A percentile compares a stretch with the other conserved stretches of the same genome.
Evolutionary conservation across 495 filamentous ascomycete genomes (phyloP).

Genomic region (Penicillium fimorum): DNA sequence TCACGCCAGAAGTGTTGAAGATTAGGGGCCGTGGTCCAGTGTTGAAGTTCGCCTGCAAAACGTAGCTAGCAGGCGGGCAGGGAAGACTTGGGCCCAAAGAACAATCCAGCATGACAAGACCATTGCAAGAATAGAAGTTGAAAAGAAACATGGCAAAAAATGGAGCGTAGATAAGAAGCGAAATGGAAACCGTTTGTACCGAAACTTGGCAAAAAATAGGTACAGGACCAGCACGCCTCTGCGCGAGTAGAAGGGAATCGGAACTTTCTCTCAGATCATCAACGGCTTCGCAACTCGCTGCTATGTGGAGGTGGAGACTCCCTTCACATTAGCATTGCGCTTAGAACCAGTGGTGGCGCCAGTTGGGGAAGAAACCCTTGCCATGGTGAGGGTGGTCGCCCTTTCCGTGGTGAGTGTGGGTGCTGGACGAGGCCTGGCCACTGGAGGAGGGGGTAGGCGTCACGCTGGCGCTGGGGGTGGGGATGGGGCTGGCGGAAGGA

Average conservation of each 20-base stretch:
- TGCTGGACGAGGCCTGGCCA: constrained; percentile 23
- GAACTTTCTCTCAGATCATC: constrained; percentile 21
- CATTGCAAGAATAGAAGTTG: constrained; percentile 12
- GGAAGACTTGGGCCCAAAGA: neutral
- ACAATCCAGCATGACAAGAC: neutral
- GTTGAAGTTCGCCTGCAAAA: neutral
- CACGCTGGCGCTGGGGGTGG: constrained; percentile 34
- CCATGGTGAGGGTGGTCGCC: too few relatives aligned
- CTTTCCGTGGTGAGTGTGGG: too few relatives aligned
- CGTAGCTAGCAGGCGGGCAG: neutral
- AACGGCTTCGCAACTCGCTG: constrained; percentile 13
- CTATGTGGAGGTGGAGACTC: constrained; percentile 6
- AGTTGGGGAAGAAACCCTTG: constrained; percentile 24
- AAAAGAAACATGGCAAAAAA: constrained; percentile 17
- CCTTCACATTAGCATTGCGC: constrained; percentile 12
- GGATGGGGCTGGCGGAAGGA: constrained; percentile 40
- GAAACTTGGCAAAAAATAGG: constrained; percentile 19
- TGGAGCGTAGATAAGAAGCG: constrained; percentile 27
- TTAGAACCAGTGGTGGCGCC: constrained; percentile 34
- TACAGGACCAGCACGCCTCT: constrained; percentile 32
- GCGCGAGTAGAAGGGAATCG: constrained; percentile 22
- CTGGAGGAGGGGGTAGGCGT: constrained; percentile 8
- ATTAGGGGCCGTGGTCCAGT: neutral
- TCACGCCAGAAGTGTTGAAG: constrained; percentile 1
- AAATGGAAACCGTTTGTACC: constrained; percentile 22